phyloP scores from a whole-genome alignment of 805 yeast species.

The Torulaspora gathmanii region DNA sequence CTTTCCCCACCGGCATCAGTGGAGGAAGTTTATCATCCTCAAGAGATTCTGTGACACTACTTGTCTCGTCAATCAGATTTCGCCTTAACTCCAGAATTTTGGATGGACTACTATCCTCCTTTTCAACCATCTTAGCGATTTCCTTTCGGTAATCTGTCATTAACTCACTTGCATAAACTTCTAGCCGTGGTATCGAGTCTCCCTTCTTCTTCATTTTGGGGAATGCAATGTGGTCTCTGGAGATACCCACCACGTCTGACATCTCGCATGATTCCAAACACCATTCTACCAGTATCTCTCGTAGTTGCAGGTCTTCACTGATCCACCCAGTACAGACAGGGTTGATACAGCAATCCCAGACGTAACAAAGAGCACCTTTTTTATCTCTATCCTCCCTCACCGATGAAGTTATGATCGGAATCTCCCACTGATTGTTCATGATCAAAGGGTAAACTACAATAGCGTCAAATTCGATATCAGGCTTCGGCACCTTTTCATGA shows the following conservation, averaged over 20 bases:
- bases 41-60: conserved; percentile 18
- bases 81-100: conserved; percentile 43
- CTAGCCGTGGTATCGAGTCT: conserved; percentile 41
- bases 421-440: conserved; percentile 73
- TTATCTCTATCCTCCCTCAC: conserved; percentile 58
- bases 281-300: conserved; percentile 72
- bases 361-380: conserved; percentile 57
- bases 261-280: conserved; percentile 76
- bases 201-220: conserved; percentile 80
- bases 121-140: conserved; percentile 27
- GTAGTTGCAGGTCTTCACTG: conserved; percentile 51
- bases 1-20: conserved; percentile 22
- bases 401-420: conserved; percentile 69
- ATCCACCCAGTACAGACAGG: conserved; percentile 59
- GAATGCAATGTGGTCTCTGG: conserved; percentile 52
- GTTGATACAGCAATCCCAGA: conserved; percentile 77
- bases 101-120: conserved; percentile 40
- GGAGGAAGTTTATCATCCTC: conserved; percentile 25
- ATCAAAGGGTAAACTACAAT: conserved; percentile 56
- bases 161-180: conserved; percentile 43
- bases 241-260: conserved; percentile 45
- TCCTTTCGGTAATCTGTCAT: conserved; percentile 38
- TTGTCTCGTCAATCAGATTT: conserved; percentile 24
- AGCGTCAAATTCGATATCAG: conserved; percentile 51
- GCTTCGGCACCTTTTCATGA: conserved; percentile 60